Conservation (phyloP, 805 yeast genomes). For the Hanseniaspora meyeri region DNA sequence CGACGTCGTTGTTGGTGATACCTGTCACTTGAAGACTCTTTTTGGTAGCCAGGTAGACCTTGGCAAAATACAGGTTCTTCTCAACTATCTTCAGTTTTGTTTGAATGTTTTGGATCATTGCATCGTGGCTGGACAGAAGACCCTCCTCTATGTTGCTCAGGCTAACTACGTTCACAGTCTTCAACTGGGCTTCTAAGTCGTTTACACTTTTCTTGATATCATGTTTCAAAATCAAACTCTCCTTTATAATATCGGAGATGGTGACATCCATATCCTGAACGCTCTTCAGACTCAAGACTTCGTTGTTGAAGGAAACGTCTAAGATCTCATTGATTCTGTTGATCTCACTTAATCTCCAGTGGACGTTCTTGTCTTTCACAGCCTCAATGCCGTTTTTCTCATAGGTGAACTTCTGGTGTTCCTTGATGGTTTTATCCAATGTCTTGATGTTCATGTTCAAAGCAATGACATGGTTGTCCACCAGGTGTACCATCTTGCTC, state of each 20-base stretch:
- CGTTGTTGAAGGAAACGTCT: neutral
- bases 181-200: neutral
- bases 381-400: constrained; percentile 20
- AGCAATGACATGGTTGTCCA: constrained; percentile 27
- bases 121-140: neutral
- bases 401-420: constrained; percentile 24
- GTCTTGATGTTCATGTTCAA: constrained; percentile 25
- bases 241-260: neutral
- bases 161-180: neutral
- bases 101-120: neutral
- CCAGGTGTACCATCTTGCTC: constrained; percentile 11
- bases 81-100: neutral
- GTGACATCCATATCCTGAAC: neutral
- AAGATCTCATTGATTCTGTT: neutral
- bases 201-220: neutral
- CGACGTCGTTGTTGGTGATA: neutral
- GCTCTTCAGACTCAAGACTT: neutral
- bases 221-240: neutral
- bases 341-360: constrained; percentile 29
- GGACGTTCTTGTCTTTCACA: constrained; percentile 23
- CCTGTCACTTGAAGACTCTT: neutral
- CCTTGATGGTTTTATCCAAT: constrained; percentile 24
- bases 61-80: neutral
- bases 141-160: constrained; percentile 4
- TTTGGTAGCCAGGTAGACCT: neutral